Evolutionary conservation across 306 rosid species (phyloP).

Genomic region (Acacia melanoxylon): DNA sequence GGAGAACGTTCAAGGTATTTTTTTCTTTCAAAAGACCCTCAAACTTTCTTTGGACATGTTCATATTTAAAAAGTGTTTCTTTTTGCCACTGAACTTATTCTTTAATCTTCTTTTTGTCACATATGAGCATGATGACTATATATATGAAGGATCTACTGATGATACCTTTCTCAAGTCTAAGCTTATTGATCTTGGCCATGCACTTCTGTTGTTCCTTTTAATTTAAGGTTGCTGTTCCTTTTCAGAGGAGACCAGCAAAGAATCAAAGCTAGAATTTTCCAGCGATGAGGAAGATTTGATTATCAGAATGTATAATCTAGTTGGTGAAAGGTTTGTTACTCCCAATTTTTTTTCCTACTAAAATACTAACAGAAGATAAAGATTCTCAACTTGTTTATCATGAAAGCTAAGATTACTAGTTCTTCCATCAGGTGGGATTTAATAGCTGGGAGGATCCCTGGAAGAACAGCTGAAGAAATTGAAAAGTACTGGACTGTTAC

Average conservation of each 20-base stretch:
- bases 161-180: background rate
- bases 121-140: background rate
- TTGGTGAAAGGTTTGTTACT: conserved; percentile 1
- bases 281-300: background rate
- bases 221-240: background rate
- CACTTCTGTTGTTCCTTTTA: background rate
- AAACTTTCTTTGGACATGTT: background rate
- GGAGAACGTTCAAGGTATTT: background rate
- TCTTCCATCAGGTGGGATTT: background rate
- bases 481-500: background rate
- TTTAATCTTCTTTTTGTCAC: background rate
- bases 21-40: background rate
- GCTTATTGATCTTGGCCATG: background rate
- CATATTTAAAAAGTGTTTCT: background rate
- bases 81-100: background rate
- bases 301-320: conserved; percentile 12
- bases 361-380: background rate
- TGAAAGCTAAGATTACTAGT: background rate
- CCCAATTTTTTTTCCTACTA: background rate
- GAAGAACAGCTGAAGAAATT: conserved; percentile 12
- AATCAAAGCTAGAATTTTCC: conserved; percentile 10
- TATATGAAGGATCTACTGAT: background rate
- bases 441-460: conserved; percentile 17
- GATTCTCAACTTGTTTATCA: background rate
- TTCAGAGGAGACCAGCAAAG: background rate